Conservation (phyloP, 192 early-diverging fungal genomes). For the Glomus cerebriforme region DNA sequence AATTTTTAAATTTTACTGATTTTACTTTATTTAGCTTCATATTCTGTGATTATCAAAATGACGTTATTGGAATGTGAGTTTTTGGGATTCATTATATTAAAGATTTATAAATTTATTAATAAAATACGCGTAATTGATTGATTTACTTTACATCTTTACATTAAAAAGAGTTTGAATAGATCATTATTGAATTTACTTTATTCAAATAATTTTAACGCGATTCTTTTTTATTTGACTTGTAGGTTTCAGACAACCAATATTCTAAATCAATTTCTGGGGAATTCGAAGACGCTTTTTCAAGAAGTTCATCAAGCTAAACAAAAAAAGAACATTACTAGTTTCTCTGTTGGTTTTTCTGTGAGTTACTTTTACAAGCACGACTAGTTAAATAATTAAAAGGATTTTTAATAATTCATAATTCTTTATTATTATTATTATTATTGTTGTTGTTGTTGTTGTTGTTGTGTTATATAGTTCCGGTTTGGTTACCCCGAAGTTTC, state of each 20-base stretch:
- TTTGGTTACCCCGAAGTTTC: constrained; percentile 30
- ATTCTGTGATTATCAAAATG: constrained; percentile 34
- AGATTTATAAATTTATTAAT: not conserved
- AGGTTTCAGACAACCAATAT: constrained; percentile 21
- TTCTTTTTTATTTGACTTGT: not conserved
- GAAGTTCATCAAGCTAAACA: constrained; percentile 27
- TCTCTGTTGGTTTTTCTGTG: constrained; percentile 27
- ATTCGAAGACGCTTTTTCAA: constrained; percentile 13
- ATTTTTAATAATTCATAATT: not conserved
- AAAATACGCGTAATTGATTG: not conserved
- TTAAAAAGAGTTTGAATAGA: no score
- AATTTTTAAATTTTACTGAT: not conserved
- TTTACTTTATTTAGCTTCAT: constrained; percentile 11
- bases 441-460: no score
- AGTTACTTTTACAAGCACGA: not conserved
- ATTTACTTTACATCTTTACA: not conserved
- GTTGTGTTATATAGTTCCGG: constrained; percentile 19
- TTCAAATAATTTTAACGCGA: not conserved
- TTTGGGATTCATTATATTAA: not conserved
- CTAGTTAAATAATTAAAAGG: not conserved
- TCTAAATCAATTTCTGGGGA: constrained; percentile 18
- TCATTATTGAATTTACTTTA: not conserved
- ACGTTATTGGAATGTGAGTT: constrained; percentile 30
- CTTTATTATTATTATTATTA: not conserved
- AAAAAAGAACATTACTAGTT: constrained; percentile 11